Evolutionary conservation across 2,329 filamentous ascomycete species (phyloP), one percentile per base, ranked within the genome.

Genomic region (Triangularia setosa): DNA sequence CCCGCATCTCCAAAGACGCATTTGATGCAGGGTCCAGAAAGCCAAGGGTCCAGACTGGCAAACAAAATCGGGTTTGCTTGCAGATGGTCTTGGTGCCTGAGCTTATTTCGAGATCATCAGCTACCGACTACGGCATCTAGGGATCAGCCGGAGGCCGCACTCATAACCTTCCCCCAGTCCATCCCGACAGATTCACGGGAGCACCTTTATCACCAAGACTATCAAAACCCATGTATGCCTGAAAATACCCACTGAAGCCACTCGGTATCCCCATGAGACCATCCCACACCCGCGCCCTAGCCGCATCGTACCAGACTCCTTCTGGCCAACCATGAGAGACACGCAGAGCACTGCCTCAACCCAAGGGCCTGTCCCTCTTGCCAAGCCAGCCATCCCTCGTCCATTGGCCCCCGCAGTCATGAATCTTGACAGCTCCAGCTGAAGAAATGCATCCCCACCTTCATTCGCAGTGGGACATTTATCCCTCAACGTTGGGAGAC

Each of bases 341-440:
- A 48, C 6, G 40, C 21, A 55, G 52, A 55, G 52, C 52, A 55
- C 52, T 27, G 52, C 52, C 52, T 55, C 52, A 55, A n/a, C 25
- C 24, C 52, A 55, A 55, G 52, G 30, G 55, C 54, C 44, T 63
- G 33, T 27, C 53, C 55, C 30, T 44, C 52, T 23, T 25, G 64
- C 64, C 57, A 60, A 57, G 57, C 24, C 23, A 44, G 25, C 24
- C 40, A 25, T 55, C 23, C 25, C 23, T 25, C 25, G 23, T 33
- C 58, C 48, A 64, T 64, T 64, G 62, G 64, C 56, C 64, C 25
- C 58, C 24, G 44, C 48, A 24, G 21, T 55, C 52, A 55, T 28
- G 23, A 55, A 28, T 55, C 25, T 58, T 48, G 61, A 60, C 65
- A 58, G 55, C 58, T 44, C 62, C 66, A 70, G 67, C 67, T 69